Evolutionary conservation across 768 basidiomycete genomes (phyloP), one percentile per base, ranked within the genome.

Genomic region (Cystofilobasidium macerans): DNA sequence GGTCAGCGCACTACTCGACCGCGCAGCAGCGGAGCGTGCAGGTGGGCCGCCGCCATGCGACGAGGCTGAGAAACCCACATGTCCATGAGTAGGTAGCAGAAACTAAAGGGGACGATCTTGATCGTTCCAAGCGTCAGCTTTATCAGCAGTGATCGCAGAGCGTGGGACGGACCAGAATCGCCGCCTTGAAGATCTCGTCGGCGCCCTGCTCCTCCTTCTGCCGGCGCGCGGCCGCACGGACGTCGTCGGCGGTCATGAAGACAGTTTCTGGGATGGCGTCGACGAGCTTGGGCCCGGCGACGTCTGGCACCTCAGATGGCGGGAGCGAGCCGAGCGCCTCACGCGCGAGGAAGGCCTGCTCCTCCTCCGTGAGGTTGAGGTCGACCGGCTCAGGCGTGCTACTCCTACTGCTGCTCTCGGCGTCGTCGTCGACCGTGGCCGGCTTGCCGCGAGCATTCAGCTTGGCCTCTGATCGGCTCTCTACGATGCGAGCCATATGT

Each of bases 91-190:
- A 68, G 57, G 32, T 57, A 68, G 28, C 62, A 54, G 30, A 68
- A 68, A 33, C 28, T 57, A 30, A 68, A 68, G 1, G 66, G 66
- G 5, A 68, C 62, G 61, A 68, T 48, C 66, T 68, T n/a, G n/a
- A n/a, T n/a, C n/a, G 54, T 40, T 16, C 8, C 30, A 26, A 62
- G 45, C 18, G 18, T n/a, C 43, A 36, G 40, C 33, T 2, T 33
- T 7, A 48, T 5, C 13, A 38, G 38, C 58, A 36, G 26, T 18
- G 26, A 62, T 30, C 45, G 16, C 28, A 61, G 26, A 3, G 26
- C 1, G 33, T 9, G 13, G 51, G 28, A 32, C 26, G 28, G 3
- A 54, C 51, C 28, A 54, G 51, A 30, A 30, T 30, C 28, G 51
- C 51, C 28, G 51, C n/a, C 51, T 32, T 30, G 51, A 54, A 54